These are phyloP conservation scores for Paramecium sexaurelia DNA, from an alignment of 73 alveolate species.

Conservation along the genomic window DNA sequence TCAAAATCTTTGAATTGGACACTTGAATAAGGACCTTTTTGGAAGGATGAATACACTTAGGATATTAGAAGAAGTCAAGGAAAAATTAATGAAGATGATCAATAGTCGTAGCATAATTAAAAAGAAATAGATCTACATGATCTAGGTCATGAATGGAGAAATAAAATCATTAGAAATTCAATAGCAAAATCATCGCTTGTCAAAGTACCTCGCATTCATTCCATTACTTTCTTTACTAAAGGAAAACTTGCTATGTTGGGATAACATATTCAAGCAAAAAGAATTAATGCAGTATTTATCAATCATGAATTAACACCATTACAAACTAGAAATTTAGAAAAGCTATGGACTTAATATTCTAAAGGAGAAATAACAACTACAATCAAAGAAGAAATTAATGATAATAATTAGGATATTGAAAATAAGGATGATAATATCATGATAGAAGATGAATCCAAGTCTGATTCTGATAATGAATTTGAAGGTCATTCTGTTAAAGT, in stretches of 20 bases:
- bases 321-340: constrained; percentile 82
- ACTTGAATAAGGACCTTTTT: constrained; percentile 71
- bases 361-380: constrained; percentile 67
- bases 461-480: not conserved
- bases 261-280: constrained; percentile 64
- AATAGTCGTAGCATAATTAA: not conserved
- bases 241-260: constrained; percentile 84
- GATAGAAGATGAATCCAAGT: too few species aligned
- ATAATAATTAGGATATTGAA: not conserved
- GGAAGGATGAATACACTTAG: constrained; percentile 45
- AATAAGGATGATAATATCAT: constrained; percentile 52
- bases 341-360: constrained; percentile 60
- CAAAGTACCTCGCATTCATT: constrained; percentile 69
- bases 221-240: constrained; percentile 75
- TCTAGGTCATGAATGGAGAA: constrained; percentile 81
- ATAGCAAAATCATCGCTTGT: constrained; percentile 78
- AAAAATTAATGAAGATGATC: constrained; percentile 34
- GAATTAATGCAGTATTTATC: constrained; percentile 77
- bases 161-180: constrained; percentile 71
- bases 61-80: not conserved
- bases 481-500: constrained; percentile 63
- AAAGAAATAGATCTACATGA: constrained; percentile 64
- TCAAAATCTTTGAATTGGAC: constrained; percentile 82
- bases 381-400: constrained; percentile 50
- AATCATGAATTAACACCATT: constrained; percentile 76